Evolutionary conservation across 2,329 filamentous ascomycete genomes (phyloP), one percentile per base, ranked within the genome.

Genomic region (Ploettnerulaceae sp.): DNA sequence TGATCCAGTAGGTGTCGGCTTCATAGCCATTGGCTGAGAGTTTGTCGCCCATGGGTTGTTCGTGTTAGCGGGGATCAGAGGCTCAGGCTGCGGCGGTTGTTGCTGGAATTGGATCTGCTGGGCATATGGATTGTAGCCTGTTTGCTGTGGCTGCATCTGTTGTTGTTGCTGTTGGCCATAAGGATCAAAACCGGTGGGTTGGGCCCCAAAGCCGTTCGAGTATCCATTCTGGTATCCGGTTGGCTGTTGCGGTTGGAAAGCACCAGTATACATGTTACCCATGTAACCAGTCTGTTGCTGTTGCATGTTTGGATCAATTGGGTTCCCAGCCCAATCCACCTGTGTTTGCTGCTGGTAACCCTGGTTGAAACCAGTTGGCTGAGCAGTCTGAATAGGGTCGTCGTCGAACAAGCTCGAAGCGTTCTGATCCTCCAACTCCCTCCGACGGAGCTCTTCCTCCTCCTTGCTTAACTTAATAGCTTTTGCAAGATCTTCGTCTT

Each of bases 301-400:
- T 57, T 84, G 76, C 64, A 87, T 84, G 66, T 71, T 80, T 60
- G 81, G 82, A 48, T 91, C 87, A 61, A 97, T 84, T 9, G 90
- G 89, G 66, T 98, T 98, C 49, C 91, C 93, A 60, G 94, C 93
- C 81, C 94, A 97, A 68, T 98, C 93, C 14, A 98, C 93, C 9
- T 89, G 88, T 47, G 86, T 86, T 64, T 95, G 91, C 69, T 98
- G 93, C 71, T 97, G 90, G 63, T 98, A 98, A 36, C 91, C 91
- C 69, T 95, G 90, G 67, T 96, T 97, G 71, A 89, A 89, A 26
- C 89, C 91, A 11, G 90, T 97, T 31, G 86, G 78, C 59, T 89
- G 84, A 22, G 57, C 54, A 34, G 56, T 62, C 44, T 79, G 70
- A 18, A 73, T 67, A 5, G 82, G 75, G 26, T 79, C 78, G 58